These are phyloP conservation scores for Fusarium cicatricum DNA, from an alignment of 2,329 filamentous ascomycete species.

Conservation along the genomic window DNA sequence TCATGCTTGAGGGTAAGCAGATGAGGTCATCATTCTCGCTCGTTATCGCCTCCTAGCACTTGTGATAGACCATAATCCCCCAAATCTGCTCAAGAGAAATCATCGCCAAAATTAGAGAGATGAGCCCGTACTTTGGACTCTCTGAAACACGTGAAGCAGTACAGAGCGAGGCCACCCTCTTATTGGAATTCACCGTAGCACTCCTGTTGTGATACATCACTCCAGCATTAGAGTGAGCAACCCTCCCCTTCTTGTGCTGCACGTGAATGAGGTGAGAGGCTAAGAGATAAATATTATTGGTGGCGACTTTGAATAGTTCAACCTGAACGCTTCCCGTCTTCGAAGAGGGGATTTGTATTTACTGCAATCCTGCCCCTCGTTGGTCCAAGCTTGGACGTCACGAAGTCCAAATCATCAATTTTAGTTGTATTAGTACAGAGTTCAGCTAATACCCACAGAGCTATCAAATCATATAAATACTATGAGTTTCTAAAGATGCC, in stretches of 20 bases:
- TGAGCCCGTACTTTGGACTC: too few relatives aligned
- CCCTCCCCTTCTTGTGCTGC: not conserved
- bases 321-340: too few relatives aligned
- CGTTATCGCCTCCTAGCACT: constrained; percentile 6
- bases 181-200: constrained; percentile 1
- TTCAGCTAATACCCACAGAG: not conserved
- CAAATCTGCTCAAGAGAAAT: too few relatives aligned
- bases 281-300: not conserved
- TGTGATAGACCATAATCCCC: too few relatives aligned
- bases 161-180: not conserved
- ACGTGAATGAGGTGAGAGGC: constrained; percentile 2
- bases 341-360: too few relatives aligned
- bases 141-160: too few relatives aligned
- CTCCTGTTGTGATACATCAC: not conserved
- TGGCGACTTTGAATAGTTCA: not conserved
- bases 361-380: constrained; percentile 16
- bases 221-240: not conserved
- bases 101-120: not conserved
- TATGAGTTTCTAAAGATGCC: too few relatives aligned
- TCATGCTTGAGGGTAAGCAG: constrained; percentile 23
- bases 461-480: too few relatives aligned
- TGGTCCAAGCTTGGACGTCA: constrained; percentile 7
- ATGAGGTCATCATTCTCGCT: constrained; percentile 28
- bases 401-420: too few relatives aligned
- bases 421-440: too few relatives aligned